Conservation (phyloP, 257 asterid genomes). For the Nicotiana knightiana region DNA sequence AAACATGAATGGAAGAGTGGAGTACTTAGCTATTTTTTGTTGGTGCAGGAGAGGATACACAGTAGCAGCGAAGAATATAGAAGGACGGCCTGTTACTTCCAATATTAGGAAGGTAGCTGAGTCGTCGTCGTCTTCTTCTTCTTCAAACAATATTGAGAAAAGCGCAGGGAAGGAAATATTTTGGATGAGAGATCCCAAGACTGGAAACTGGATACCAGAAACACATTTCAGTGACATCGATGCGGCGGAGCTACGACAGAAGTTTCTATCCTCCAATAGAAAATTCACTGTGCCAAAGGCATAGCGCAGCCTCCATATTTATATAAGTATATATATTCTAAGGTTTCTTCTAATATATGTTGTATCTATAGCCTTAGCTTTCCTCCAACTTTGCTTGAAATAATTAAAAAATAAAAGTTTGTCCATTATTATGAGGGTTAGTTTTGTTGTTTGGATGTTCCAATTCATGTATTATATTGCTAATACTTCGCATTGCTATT, state of each 20-base stretch:
- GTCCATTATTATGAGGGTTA: too few relatives aligned
- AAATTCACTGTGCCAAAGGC: background rate
- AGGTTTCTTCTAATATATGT: background rate
- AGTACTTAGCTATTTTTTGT: too few relatives aligned
- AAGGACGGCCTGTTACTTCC: background rate
- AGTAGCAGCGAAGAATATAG: conserved; percentile 6
- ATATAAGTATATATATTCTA: too few relatives aligned
- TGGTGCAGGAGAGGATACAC: conserved; percentile 16
- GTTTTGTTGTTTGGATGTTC: too few relatives aligned
- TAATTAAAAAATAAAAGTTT: too few relatives aligned
- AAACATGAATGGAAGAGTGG: too few relatives aligned
- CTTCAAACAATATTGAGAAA: background rate
- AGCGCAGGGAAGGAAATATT: conserved; percentile 11
- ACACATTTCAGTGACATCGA: conserved; percentile 28
- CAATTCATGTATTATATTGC: too few relatives aligned
- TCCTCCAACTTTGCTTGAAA: background rate
- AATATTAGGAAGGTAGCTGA: background rate
- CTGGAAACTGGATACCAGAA: conserved; percentile 49
- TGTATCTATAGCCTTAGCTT: background rate
- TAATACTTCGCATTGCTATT: too few relatives aligned
- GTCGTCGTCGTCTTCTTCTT: background rate
- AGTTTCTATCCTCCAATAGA: conserved; percentile 19
- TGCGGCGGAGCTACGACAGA: conserved; percentile 29
- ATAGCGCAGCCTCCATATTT: background rate
- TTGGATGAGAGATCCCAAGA: conserved; percentile 54